Evolutionary conservation across 495 filamentous ascomycete genomes (phyloP), one percentile per base, ranked within the genome.

Genomic region (Penicillium malachiteum): DNA sequence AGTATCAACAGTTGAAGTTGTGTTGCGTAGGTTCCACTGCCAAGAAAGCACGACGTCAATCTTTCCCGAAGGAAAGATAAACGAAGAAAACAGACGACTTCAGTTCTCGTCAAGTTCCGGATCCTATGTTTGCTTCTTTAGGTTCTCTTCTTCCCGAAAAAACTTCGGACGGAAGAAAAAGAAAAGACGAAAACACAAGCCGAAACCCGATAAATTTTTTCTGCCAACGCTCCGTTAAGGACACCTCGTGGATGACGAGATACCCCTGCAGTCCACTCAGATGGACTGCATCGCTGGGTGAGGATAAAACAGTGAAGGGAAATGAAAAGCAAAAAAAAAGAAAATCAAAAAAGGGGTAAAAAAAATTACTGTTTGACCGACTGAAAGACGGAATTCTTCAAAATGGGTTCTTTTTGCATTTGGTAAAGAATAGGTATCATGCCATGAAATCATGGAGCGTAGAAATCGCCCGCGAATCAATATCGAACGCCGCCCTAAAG

Each of bases 141-240:
- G 21, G 2, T 26, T 26, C 21, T 26, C 11, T 17, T 2, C 3
- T 30, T 30, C 14, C 48, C 43, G 18, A 46, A 46, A 11, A 13
- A 14, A 33, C 3, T 13, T 10, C 6, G 47, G 16, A 37, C 18
- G 70, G 66, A 60, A 48, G 56, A 67, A 64, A 60, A 56, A 61
- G 62, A 64, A 58, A 59, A 50, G 51, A 53, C 50, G 8, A 35
- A 6, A 26, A 26, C 21, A 26, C 21, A 58, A 53, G 14, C 52
- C 42, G 50, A 52, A 60, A 41, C 30, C 51, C 51, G 44, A 53
- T 54, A 46, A 57, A 63, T 54, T 70, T 76, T 76, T 76, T 92
- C 81, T 92, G 60, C 85, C 85, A 88, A 86, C 84, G 84, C 84
- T 86, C 84, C 84, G 84, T 87, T 85, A 84, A 81, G 81, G 75